Evolutionary conservation across 257 asterid genomes (phyloP).

Genomic region (Verbascum thapsus): DNA sequence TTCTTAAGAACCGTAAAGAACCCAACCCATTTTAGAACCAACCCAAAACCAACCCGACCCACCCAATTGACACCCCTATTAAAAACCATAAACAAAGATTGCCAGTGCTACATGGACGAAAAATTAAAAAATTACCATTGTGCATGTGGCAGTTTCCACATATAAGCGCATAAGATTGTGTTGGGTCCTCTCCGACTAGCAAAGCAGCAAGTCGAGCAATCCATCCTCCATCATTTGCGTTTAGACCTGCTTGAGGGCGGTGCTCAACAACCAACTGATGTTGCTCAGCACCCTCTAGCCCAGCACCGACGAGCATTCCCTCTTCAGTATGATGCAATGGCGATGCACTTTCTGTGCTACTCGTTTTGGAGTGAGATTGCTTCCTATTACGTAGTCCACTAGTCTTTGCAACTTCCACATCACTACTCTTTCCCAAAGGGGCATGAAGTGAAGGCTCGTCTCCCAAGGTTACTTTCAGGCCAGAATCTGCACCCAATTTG

Average conservation of each 20-base stretch:
- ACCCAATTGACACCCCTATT: too few relatives aligned
- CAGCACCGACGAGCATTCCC: slow-evolving; percentile 33
- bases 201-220: slow-evolving; percentile 68
- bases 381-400: slow-evolving; percentile 59
- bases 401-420: slow-evolving; percentile 48
- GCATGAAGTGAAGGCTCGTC: slow-evolving; percentile 42
- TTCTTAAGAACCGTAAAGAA: too few relatives aligned
- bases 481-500: slow-evolving; percentile 74
- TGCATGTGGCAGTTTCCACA: slow-evolving; percentile 78
- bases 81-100: too few relatives aligned
- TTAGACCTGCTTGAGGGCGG: slow-evolving; percentile 43
- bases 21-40: too few relatives aligned
- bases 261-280: slow-evolving; percentile 60
- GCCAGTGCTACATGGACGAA: neutral
- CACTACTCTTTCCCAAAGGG: slow-evolving; percentile 56
- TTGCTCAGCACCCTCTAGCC: slow-evolving; percentile 41
- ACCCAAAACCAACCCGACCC: too few relatives aligned
- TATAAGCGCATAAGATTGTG: slow-evolving; percentile 70
- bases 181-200: slow-evolving; percentile 83
- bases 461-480: slow-evolving; percentile 53
- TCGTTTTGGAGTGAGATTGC: slow-evolving; percentile 33
- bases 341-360: slow-evolving; percentile 34
- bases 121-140: slow-evolving; percentile 46
- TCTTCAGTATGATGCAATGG: slow-evolving; percentile 33
- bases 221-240: slow-evolving; percentile 61